A percentile compares a stretch with the other conserved stretches of the same genome.
Evolutionary conservation across 371 early-diverging fungal species (phyloP).

Genomic region (Mucor plumbeus): DNA sequence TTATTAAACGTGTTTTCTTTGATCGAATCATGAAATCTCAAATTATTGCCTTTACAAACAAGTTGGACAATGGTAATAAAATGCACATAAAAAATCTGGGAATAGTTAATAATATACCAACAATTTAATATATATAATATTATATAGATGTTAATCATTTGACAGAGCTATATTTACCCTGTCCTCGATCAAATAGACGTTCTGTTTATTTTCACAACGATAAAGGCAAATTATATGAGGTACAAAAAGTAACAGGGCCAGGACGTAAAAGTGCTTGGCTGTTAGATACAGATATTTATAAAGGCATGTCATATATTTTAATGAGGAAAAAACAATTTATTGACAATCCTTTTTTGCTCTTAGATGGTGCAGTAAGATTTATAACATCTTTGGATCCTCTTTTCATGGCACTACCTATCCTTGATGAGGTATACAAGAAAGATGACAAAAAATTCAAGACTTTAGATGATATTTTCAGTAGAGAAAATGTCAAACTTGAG

Average conservation of each 20-base stretch:
- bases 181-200: slow-evolving; percentile 32
- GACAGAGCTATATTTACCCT: slow-evolving; percentile 27
- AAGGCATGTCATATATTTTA: slow-evolving; percentile 8
- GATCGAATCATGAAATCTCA: slow-evolving; percentile 4
- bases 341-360: not conserved
- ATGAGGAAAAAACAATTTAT: not conserved
- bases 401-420: slow-evolving; percentile 32
- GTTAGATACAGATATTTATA: slow-evolving; percentile 19
- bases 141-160: slow-evolving; percentile 19
- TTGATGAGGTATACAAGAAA: slow-evolving; percentile 15
- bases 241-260: slow-evolving; percentile 30
- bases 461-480: slow-evolving; percentile 33
- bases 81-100: too few relatives aligned
- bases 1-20: not conserved
- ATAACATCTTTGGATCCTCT: slow-evolving; percentile 34
- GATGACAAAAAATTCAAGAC: slow-evolving; percentile 13
- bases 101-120: not conserved
- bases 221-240: slow-evolving; percentile 25
- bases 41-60: slow-evolving; percentile 28
- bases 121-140: not conserved
- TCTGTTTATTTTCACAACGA: slow-evolving; percentile 27
- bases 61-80: slow-evolving; percentile 21
- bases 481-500: slow-evolving; percentile 21
- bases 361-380: slow-evolving; percentile 34
- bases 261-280: slow-evolving; percentile 34